Evolutionary conservation across 163 green algal species (phyloP), one percentile per base, ranked within the genome.

Genomic region (Volvox carteri): DNA sequence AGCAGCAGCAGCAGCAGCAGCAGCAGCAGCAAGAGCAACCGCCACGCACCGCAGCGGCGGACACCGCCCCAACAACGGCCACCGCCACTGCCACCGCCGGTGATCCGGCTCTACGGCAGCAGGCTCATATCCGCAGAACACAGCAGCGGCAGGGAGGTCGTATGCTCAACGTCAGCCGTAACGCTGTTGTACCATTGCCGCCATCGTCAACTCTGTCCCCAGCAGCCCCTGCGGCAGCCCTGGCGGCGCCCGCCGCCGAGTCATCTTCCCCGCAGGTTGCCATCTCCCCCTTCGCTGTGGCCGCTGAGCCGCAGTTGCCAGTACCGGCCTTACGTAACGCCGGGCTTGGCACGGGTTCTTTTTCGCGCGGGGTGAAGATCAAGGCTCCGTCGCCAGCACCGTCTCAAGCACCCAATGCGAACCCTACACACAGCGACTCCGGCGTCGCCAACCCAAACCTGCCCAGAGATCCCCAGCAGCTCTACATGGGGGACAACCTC

Each of bases 401-500:
- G n/a, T n/a, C n/a, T n/a, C n/a, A n/a, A n/a, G n/a, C n/a, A n/a
- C n/a, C n/a, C n/a, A n/a, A n/a, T n/a, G n/a, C n/a, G n/a, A n/a
- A n/a, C 35, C n/a, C 62, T 42, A 28, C n/a, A 37, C 62, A 42
- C 4, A 12, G 2, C 12, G 62, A 18, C 28, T 37, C 62, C 9
- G 62, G n/a, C 23, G 28, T 4, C 62, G 23, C 30, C 62, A 41
- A 28, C 62, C 18, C 37, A 11, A 41, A 28, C 62, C 18, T 72
- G 23, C 60, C 60, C 11, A 39, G 23, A 39, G 60, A 72, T 72
- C 60, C 60, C 2, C 60, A 72, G 60, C 67, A 84, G 77, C n/a
- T 50, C 50, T 18, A 70, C 25, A 28, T 76, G 42, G 79, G 87
- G 11, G 58, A 37, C 19, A 86, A 90, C 70, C 35, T 90, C 30